Evolutionary conservation across 495 filamentous ascomycete genomes (phyloP), one percentile per base, ranked within the genome.

Genomic region (Hypomontagnella monticulosa): DNA sequence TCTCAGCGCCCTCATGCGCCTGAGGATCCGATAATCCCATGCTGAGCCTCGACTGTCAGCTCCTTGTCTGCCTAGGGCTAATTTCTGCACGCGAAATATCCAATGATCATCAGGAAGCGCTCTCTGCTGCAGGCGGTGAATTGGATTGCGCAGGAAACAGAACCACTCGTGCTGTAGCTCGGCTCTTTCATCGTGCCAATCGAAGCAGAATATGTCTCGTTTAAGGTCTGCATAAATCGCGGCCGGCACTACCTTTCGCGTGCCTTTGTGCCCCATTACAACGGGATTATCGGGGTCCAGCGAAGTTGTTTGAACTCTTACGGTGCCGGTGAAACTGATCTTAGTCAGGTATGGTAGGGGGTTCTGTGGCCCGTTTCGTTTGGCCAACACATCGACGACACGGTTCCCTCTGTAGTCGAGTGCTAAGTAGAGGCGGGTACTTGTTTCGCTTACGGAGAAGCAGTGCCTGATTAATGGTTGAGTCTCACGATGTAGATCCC

Each of bases 131-230:
- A 0, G 23, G 5, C 5, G 4, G 20, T 46, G 14, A 16, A 53
- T 59, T 8, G 54, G 62, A 6, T 49, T 49, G 10, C 41, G 48
- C 0, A 64, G 20, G 46, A 66, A 66, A n/a, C 34, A 5, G 14
- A 66, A 66, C 62, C 62, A 66, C 1, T 38, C 30, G 4, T 32
- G 0, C 11, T 1, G 9, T 30, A 19, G 12, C 9, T n/a, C n/a
- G n/a, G n/a, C n/a, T n/a, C n/a, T n/a, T n/a, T n/a, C n/a, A n/a
- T n/a, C n/a, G n/a, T n/a, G n/a, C 32, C 41, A 32, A 5, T 57
- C 11, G 27, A 66, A 66, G 27, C 16, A 57, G 33, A 66, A 66
- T 1, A 41, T 7, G 16, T 66, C 54, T 11, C 6, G 14, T 5
- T 51, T 18, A 10, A 57, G 37, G 32, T 64, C 44, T 0, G 15